Conservation (phyloP, 257 asterid species). For the Nemophila menziesii region DNA sequence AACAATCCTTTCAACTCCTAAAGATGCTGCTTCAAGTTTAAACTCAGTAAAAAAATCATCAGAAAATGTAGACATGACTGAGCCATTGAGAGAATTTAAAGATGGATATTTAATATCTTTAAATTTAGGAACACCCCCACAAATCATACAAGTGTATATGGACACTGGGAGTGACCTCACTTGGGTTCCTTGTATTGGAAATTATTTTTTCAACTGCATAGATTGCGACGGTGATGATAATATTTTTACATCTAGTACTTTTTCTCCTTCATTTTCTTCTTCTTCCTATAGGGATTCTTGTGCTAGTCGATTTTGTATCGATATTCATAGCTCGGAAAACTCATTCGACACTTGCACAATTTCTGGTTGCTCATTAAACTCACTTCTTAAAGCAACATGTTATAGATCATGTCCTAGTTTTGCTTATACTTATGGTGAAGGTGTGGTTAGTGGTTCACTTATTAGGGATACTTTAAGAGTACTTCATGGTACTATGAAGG, state of each 20-base stretch:
- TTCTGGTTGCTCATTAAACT: conserved; percentile 49
- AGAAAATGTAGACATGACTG: conserved; percentile 25
- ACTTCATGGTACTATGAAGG: conserved; percentile 27
- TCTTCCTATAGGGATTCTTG: conserved; percentile 44
- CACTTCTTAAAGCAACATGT: conserved; percentile 34
- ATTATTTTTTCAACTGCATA: conserved; percentile 46
- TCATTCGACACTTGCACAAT: conserved; percentile 39
- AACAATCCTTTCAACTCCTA: conserved; percentile 21
- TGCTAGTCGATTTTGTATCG: conserved; percentile 27
- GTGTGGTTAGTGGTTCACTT: conserved; percentile 42
- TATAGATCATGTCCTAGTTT: conserved; percentile 69
- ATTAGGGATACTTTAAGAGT: conserved; percentile 44
- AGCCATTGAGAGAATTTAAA: conserved; percentile 43
- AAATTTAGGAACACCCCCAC: conserved; percentile 61
- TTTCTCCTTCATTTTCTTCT: conserved; percentile 41
- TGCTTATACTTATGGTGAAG: conserved; percentile 63
- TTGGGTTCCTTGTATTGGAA: conserved; percentile 79
- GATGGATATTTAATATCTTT: conserved; percentile 60
- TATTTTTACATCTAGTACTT: conserved; percentile 21
- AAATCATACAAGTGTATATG: conserved; percentile 42
- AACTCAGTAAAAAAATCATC: conserved; percentile 7
- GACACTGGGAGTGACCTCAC: conserved; percentile 76
- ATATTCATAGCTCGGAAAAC: conserved; percentile 50
- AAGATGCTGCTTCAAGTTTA: conserved; percentile 12
- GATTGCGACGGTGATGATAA: conserved; percentile 37